These are phyloP conservation scores for Peronospora belbahrii DNA, from an alignment of 352 stramenopile genomes.

Conservation along the genomic window DNA sequence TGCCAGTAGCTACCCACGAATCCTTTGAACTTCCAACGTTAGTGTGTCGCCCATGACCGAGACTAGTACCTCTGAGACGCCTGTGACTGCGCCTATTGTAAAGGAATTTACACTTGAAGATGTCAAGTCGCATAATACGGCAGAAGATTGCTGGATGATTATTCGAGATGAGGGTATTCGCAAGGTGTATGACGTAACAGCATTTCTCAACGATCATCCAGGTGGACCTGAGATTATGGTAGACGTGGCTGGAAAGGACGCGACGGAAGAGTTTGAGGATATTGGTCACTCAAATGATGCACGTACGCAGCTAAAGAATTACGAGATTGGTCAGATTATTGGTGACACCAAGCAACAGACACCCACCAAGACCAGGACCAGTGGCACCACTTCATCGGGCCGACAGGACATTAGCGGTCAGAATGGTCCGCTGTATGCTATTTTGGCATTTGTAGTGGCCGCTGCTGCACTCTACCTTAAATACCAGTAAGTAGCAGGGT, in stretches of 20 bases:
- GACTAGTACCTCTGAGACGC: conserved; percentile 10
- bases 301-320: conserved; percentile 88
- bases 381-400: conserved; percentile 26
- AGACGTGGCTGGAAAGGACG: conserved; percentile 90
- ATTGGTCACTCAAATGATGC: conserved; percentile 97
- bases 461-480: conserved; percentile 56
- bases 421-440: conserved; percentile 44
- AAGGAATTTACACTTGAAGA: conserved; percentile 92
- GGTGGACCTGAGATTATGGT: conserved; percentile 96
- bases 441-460: conserved; percentile 43
- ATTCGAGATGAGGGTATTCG: conserved; percentile 54
- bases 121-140: conserved; percentile 81
- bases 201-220: conserved; percentile 98
- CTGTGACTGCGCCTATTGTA: not conserved
- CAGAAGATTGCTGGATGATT: conserved; percentile 84
- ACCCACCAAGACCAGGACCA: conserved; percentile 4
- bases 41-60: no score
- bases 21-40: no score
- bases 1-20: no score
- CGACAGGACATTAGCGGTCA: conserved; percentile 54
- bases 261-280: conserved; percentile 92
- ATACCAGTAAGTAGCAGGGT: conserved; percentile 25
- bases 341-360: conserved; percentile 49
- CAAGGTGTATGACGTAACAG: conserved; percentile 97
- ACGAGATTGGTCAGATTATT: conserved; percentile 88